Evolutionary conservation across 2,329 filamentous ascomycete species (phyloP), one percentile per base, ranked within the genome.

Genomic region (Fusarium nisikadoi): DNA sequence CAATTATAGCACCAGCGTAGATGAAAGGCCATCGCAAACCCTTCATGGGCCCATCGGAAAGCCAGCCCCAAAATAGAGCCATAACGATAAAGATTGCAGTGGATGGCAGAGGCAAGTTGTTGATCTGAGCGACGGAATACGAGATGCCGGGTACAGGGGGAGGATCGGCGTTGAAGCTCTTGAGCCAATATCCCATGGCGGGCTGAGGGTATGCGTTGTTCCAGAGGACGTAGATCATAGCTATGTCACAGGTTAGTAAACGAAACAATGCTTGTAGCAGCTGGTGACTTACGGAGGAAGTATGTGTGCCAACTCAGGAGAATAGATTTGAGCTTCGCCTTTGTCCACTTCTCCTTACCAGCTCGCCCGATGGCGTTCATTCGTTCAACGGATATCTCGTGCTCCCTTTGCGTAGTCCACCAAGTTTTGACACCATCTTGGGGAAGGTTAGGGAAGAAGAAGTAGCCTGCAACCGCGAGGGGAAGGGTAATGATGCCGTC

Each of bases 401-500:
- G 76, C 23, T 78, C 75, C 2, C 64, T 53, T 29, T 75, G 60
- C 8, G 65, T 76, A 7, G 77, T 63, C 77, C 76, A 79, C 76
- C 76, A 79, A 17, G 75, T 62, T 5, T 64, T 67, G 36, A 59
- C 23, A 8, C 68, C 67, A 25, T 75, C 74, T 23, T 65, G 74
- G 4, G 78, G 78, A 3, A 77, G 39, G 23, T 76, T 77, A 0
- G 78, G 77, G 41, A 76, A 77, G 17, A 80, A 68, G 38, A 78
- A 54, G 58, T 77, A 79, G 6, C 79, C 79, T 6, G 72, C 63
- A 14, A 64, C 17, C 3, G 59, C 42, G 2, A 64, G 59, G 5
- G 63, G 50, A 20, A 66, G 31, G 6, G 59, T 79, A 55, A 82
- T 80, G 38, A 81, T 71, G 5, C 79, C 80, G 41, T 81, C 79